Conservation (phyloP, 805 yeast species). For the Schwanniomyces sp. region DNA sequence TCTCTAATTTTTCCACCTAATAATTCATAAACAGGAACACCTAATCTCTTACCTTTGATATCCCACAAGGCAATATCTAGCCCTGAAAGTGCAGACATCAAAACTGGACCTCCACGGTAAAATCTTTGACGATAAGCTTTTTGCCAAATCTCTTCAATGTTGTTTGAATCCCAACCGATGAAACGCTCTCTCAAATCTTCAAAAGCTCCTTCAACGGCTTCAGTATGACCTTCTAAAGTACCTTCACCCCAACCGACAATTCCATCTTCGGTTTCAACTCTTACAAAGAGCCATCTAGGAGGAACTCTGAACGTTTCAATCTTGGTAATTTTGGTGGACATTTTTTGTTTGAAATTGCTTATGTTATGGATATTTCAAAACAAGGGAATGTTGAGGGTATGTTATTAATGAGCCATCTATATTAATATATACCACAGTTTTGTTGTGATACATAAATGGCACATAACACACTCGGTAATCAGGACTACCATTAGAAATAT, state of each 20-base stretch:
- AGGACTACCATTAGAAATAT: background rate
- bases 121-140: constrained; percentile 25
- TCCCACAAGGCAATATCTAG: constrained; percentile 31
- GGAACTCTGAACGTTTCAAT: constrained; percentile 3
- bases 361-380: background rate
- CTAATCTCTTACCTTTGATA: constrained; percentile 25
- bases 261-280: constrained; percentile 3
- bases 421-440: background rate
- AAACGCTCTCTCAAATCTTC: constrained; percentile 24
- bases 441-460: background rate
- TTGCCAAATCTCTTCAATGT: constrained; percentile 23
- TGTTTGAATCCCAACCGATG: constrained; percentile 25
- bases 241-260: constrained; percentile 3
- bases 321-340: constrained; percentile 1
- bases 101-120: constrained; percentile 28
- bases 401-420: constrained; percentile 1
- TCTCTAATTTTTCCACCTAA: constrained; percentile 28
- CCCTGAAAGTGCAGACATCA: constrained; percentile 28
- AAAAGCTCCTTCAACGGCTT: constrained; percentile 29
- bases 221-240: constrained; percentile 25
- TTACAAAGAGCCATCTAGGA: constrained; percentile 2
- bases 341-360: background rate
- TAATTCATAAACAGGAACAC: constrained; percentile 24
- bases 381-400: background rate
- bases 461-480: constrained; percentile 1